phyloP scores from a whole-genome alignment of 164 flowering plant genomes.

The Nelumbo lutea region DNA sequence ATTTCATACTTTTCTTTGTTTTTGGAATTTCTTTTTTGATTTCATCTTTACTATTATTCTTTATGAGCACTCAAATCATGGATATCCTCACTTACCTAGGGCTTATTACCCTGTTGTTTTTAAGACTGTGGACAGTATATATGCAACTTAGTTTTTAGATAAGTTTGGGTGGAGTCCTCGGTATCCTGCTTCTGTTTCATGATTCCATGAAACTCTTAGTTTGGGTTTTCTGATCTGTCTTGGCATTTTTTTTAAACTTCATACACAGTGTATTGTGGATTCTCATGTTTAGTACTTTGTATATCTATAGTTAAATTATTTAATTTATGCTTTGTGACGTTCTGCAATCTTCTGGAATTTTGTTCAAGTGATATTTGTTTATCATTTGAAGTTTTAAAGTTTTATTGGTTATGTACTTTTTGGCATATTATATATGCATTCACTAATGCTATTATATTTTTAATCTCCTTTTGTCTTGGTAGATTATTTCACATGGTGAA shows the following conservation, averaged over 20 bases:
- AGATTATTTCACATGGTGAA: conserved; percentile 54
- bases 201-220: background rate
- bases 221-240: background rate
- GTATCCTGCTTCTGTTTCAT: background rate
- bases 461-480: background rate
- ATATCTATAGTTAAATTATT: background rate
- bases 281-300: background rate
- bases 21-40: no score
- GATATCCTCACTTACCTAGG: no score
- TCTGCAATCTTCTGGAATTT: no score
- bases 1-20: no score
- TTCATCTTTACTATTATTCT: no score
- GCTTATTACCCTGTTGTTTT: no score
- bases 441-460: background rate
- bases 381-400: background rate
- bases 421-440: background rate
- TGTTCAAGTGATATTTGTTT: no score
- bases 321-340: background rate
- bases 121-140: no score
- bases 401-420: background rate
- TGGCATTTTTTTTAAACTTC: background rate
- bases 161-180: background rate
- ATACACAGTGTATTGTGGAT: background rate
- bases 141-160: no score
- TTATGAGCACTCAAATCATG: no score